Conservation (phyloP, 768 basidiomycete species). For the Agaricus subrufescens region DNA sequence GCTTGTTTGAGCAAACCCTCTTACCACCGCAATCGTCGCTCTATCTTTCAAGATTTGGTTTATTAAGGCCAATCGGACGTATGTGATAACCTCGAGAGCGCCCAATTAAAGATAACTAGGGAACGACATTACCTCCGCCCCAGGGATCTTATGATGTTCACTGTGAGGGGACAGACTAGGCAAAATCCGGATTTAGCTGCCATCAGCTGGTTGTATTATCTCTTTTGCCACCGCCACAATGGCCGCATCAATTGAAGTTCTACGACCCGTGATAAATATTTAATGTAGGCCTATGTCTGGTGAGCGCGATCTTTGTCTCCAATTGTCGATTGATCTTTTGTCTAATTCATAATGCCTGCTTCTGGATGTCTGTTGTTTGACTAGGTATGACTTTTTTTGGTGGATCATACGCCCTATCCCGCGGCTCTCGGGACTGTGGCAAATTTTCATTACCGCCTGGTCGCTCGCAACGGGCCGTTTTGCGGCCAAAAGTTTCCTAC, state of each 20-base stretch:
- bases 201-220: constrained; percentile 2
- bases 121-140: constrained; percentile 2
- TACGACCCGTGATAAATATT: background rate
- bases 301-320: background rate
- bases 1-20: background rate
- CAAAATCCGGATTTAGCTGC: constrained; percentile 6
- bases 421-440: constrained; percentile 7
- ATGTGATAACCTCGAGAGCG: constrained; percentile 4
- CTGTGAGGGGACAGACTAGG: background rate
- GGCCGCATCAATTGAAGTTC: background rate
- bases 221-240: constrained; percentile 3
- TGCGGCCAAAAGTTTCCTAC: background rate
- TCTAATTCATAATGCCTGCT: background rate
- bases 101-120: constrained; percentile 3
- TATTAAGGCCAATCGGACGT: constrained; percentile 2
- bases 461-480: background rate
- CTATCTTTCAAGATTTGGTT: constrained; percentile 7
- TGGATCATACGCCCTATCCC: background rate
- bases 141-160: constrained; percentile 3
- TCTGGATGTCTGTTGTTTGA: background rate
- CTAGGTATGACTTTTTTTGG: background rate
- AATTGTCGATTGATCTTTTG: background rate
- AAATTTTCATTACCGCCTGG: constrained; percentile 3
- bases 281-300: background rate
- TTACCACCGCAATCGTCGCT: constrained; percentile 3